Conservation (phyloP, 2,329 filamentous ascomycete species). For the Cytospora paraplurivora region DNA sequence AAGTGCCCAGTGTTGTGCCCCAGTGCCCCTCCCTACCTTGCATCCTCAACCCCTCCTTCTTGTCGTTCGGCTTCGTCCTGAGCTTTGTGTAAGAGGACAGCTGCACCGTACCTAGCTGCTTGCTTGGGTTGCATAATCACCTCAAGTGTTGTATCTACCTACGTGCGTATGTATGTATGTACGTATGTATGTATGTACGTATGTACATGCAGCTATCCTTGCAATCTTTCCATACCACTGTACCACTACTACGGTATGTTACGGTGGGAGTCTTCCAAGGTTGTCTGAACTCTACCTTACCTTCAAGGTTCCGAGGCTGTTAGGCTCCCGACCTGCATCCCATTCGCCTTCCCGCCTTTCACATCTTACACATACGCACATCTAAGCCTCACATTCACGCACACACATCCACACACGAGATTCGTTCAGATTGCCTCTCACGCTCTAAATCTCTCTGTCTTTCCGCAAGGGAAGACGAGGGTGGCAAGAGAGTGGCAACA, state of each 20-base stretch:
- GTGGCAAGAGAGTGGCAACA: conserved; percentile 25
- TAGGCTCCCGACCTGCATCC: conserved; percentile 7
- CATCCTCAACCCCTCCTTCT: neutral
- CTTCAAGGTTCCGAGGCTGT: conserved; percentile 7
- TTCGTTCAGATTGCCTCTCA: conserved; percentile 15
- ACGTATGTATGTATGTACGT: no score
- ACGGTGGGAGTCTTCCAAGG: neutral
- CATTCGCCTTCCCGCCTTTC: conserved; percentile 15
- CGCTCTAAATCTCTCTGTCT: conserved; percentile 9
- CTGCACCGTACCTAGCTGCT: no score
- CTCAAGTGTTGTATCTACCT: no score
- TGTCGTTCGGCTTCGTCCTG: neutral
- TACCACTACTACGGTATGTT: conserved; percentile 3
- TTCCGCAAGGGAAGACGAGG: conserved; percentile 5
- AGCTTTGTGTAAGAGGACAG: neutral
- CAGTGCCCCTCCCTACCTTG: neutral
- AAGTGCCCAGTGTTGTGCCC: no score
- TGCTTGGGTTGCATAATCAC: no score
- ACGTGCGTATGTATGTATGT: no score
- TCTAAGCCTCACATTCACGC: conserved; percentile 26
- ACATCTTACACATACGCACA: conserved; percentile 17
- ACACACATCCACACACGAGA: neutral
- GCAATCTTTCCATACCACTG: no score
- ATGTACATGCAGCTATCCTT: no score
- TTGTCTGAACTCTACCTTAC: conserved; percentile 1